Percentiles rank a stretch among this genome's conserved stretches.
Evolutionary conservation across 108 stramenopile species (phyloP).

Genomic region (Cyclotella choctawhatcheeana): DNA sequence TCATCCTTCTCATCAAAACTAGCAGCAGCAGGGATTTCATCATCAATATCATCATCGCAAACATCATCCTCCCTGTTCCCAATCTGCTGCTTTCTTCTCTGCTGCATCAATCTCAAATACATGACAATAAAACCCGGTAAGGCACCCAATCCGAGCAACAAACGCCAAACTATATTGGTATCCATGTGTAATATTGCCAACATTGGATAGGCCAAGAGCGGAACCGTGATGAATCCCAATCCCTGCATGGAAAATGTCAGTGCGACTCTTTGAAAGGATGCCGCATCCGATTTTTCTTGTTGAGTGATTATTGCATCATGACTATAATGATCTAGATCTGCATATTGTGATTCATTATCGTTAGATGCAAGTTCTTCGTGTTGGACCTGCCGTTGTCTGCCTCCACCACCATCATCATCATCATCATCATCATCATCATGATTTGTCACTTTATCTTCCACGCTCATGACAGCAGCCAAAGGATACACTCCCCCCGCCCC

Average conservation of each 20-base stretch:
- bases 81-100: slow-evolving; percentile 3
- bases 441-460: slow-evolving; percentile 44
- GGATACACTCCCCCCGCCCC: slow-evolving; percentile 80
- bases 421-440: background rate
- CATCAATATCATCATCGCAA: too few species aligned
- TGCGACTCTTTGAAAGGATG: slow-evolving; percentile 50
- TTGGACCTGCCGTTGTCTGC: slow-evolving; percentile 6
- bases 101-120: slow-evolving; percentile 30
- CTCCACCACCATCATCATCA: background rate
- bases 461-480: slow-evolving; percentile 65
- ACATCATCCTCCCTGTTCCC: background rate
- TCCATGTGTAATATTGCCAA: slow-evolving; percentile 24
- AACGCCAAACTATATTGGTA: slow-evolving; percentile 25
- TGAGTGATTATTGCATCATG: background rate
- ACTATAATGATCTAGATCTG: too few species aligned
- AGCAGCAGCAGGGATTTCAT: too few species aligned
- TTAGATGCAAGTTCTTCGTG: slow-evolving; percentile 9
- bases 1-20: background rate
- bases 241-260: slow-evolving; percentile 74
- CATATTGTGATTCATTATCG: background rate
- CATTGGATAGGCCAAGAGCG: slow-evolving; percentile 46
- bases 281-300: background rate
- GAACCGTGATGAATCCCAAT: slow-evolving; percentile 59
- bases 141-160: slow-evolving; percentile 11
- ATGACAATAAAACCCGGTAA: slow-evolving; percentile 53